Base-by-base conservation (phyloP, 1,139 yeast genomes). In the Blastobotrys proliferans region DNA sequence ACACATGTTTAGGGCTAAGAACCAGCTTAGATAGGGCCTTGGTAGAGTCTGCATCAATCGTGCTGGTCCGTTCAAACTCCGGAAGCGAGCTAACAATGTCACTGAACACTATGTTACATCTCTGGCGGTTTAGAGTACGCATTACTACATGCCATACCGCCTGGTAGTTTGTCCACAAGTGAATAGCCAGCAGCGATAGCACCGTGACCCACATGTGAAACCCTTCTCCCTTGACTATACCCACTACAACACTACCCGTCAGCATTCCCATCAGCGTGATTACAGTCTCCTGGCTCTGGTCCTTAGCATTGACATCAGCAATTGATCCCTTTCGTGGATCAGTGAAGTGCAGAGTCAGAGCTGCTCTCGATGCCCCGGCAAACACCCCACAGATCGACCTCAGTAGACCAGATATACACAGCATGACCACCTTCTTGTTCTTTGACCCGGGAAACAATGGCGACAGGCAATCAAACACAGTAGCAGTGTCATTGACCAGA, bases 341-440 rank as follows among this genome's bases (percentile, higher is more conserved):
- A 2, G 70, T 66, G 43, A 65, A 65, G 44, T 65, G 69, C 51
- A 60, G 64, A 6, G 69, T 64, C 42, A 65, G 53, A 2, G 70
- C 70, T 4, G 70, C 68, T 20, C 66, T 49, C 6, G 67, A 60
- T 6, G 69, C 67, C 13, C 64, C 64, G 6, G 67, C 70, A 63
- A 65, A 58, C 25, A 65, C 69, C 5, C 68, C 68, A 44, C 69
- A 65, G 11, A 65, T 53, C 14, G 66, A 55, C 26, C 66, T 45
- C 38, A 64, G 50, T 17, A 63, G 43, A 1, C 69, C 69, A 3
- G 69, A 61, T 48, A 54, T 47, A 47, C 68, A 63, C 36, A 64
- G 48, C 45, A 61, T 37, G n/a, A 55, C 36, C 4, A 66, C 41
- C 38, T 55, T 55, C 14, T 51, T 43, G 32, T 51, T 45, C 30